These are phyloP conservation scores for Stenogyne calaminthoides DNA, from an alignment of 305 asterid species.

Conservation along the genomic window DNA sequence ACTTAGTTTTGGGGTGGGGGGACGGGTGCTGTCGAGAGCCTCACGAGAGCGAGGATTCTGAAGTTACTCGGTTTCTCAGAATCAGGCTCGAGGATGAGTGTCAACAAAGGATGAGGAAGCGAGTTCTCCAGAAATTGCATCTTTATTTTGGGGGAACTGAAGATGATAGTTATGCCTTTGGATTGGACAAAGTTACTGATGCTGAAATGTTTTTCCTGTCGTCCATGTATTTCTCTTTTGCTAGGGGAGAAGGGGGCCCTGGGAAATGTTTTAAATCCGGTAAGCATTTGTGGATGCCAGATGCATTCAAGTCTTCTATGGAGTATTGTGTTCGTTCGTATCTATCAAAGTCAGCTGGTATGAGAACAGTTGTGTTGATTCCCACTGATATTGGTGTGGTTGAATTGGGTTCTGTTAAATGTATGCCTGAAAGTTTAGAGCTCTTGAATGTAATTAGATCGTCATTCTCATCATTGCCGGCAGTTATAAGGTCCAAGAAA, in stretches of 20 bases:
- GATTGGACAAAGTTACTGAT: constrained; percentile 87
- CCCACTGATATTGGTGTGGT: constrained; percentile 92
- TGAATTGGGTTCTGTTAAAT: constrained; percentile 82
- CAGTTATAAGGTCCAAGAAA: constrained; percentile 44
- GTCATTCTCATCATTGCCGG: constrained; percentile 53
- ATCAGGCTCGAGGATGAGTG: constrained; percentile 62
- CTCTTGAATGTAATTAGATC: constrained; percentile 52
- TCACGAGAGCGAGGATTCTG: constrained; percentile 58
- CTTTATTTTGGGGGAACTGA: constrained; percentile 76
- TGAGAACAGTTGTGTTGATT: constrained; percentile 73
- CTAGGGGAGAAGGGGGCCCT: constrained; percentile 81
- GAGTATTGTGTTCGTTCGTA: constrained; percentile 80
- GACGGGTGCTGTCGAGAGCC: constrained; percentile 98
- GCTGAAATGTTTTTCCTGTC: constrained; percentile 91
- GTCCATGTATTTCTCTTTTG: constrained; percentile 88
- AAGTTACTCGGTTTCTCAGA: constrained; percentile 44
- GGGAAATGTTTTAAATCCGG: constrained; percentile 67
- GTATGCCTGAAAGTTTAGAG: constrained; percentile 59
- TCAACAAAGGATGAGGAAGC: constrained; percentile 83
- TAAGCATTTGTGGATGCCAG: constrained; percentile 65
- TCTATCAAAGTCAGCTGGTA: constrained; percentile 75
- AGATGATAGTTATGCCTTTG: constrained; percentile 85
- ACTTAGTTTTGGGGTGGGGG: constrained; percentile 89
- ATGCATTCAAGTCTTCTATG: constrained; percentile 40
- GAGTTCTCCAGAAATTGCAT: constrained; percentile 77